Evolutionary conservation across 495 filamentous ascomycete species (phyloP).

Genomic region (Coniosporium apollinis): DNA sequence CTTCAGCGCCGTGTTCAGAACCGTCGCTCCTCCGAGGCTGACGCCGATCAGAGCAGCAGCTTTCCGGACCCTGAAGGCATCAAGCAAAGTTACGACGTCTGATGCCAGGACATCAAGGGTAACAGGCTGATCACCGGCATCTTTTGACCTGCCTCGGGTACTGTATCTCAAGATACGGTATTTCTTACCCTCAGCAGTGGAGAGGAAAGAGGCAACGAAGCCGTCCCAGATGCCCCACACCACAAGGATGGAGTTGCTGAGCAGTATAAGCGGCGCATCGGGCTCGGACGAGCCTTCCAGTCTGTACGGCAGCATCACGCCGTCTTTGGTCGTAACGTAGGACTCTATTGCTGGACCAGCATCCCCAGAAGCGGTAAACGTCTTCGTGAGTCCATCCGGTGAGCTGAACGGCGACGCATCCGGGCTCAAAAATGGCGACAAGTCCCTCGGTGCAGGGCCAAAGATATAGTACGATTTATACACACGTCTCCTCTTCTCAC

Average conservation of each 20-base stretch:
- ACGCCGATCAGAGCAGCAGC: slow-evolving; percentile 44
- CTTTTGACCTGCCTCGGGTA: slow-evolving; percentile 40
- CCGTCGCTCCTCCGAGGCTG: slow-evolving; percentile 59
- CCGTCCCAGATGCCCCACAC: slow-evolving; percentile 61
- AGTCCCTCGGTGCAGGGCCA: slow-evolving; percentile 51
- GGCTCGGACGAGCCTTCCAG: slow-evolving; percentile 55
- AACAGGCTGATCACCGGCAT: slow-evolving; percentile 31
- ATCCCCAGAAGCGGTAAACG: slow-evolving; percentile 27
- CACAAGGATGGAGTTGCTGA: slow-evolving; percentile 60
- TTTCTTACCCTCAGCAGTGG: slow-evolving; percentile 37
- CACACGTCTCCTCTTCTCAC: slow-evolving; percentile 34
- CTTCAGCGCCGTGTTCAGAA: slow-evolving; percentile 49
- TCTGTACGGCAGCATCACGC: slow-evolving; percentile 48
- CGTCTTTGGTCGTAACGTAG: slow-evolving; percentile 48
- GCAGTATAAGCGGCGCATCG: slow-evolving; percentile 48
- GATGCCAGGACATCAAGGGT: slow-evolving; percentile 47
- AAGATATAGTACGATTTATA: slow-evolving; percentile 68
- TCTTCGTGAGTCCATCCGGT: slow-evolving; percentile 35
- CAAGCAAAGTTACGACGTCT: slow-evolving; percentile 36
- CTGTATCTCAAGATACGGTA: slow-evolving; percentile 59
- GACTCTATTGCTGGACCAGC: slow-evolving; percentile 39
- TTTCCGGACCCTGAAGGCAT: slow-evolving; percentile 17
- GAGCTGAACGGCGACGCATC: slow-evolving; percentile 31
- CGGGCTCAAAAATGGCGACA: slow-evolving; percentile 28
- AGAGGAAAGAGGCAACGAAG: slow-evolving; percentile 43